phyloP scores from a whole-genome alignment of 306 rosid genomes.

The Chamaecrista fasciculata region DNA sequence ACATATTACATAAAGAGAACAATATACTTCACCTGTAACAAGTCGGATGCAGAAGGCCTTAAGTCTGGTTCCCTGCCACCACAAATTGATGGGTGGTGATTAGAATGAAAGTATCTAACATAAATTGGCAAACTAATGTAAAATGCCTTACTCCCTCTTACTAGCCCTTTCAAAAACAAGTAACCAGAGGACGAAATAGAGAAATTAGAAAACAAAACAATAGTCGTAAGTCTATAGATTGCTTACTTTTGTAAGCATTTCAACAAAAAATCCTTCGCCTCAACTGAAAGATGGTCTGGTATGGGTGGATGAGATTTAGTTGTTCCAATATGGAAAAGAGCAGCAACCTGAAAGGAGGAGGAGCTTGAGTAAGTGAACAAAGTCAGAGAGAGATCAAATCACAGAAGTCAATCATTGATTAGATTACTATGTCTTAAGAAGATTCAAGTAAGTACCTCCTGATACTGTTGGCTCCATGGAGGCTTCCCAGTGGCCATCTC shows the following conservation, averaged over 20 bases:
- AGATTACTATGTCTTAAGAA: slow-evolving; percentile 18
- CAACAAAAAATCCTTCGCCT: slow-evolving; percentile 81
- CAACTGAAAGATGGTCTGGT: slow-evolving; percentile 84
- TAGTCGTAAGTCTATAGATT: slow-evolving; percentile 27
- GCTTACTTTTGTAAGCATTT: slow-evolving; percentile 80
- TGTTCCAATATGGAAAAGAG: slow-evolving; percentile 82
- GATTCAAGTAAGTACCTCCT: slow-evolving; percentile 60
- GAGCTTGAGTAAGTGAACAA: slow-evolving; percentile 19
- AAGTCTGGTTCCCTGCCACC: slow-evolving; percentile 84
- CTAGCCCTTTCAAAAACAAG: slow-evolving; percentile 19
- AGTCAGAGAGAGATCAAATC: background rate
- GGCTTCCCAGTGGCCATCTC: slow-evolving; percentile 99
- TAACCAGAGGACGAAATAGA: slow-evolving; percentile 2
- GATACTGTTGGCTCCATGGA: slow-evolving; percentile 97
- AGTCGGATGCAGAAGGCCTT: slow-evolving; percentile 74
- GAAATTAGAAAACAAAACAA: background rate
- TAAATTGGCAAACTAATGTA: slow-evolving; percentile 10
- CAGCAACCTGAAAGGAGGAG: slow-evolving; percentile 71
- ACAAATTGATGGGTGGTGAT: slow-evolving; percentile 32
- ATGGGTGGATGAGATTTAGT: slow-evolving; percentile 96
- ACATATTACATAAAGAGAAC: background rate
- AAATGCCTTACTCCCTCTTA: slow-evolving; percentile 20
- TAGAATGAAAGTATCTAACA: slow-evolving; percentile 21
- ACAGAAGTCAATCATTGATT: slow-evolving; percentile 7
- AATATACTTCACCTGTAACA: slow-evolving; percentile 75